Base-by-base conservation (phyloP, 2,329 filamentous ascomycete species). In the Aspergillus fijiensis region DNA sequence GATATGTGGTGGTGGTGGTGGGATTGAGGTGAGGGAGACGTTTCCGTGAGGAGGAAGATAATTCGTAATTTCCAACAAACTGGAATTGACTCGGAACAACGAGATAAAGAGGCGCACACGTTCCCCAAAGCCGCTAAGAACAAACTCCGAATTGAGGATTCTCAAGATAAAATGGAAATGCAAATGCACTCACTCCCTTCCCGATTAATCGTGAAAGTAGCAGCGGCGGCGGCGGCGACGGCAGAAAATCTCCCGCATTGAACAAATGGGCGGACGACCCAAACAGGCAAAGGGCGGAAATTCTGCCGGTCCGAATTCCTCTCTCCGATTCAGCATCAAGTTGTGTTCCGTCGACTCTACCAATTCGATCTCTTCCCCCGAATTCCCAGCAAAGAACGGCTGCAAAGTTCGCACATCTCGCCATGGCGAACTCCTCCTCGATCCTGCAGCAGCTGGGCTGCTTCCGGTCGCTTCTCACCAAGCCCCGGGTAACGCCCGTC, bases 401-500 rank as follows among this genome's bases (percentile, higher is more conserved):
- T 29, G 27, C 14, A 45, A 19, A 19, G 78, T 70, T 65, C 31
- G 45, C 39, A 29, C 33, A 9, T 42, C 35, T 29, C 42, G 85
- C 83, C 81, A 92, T 91, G 82, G 82, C 84, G 66, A 81, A 85
- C 65, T 77, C 83, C 61, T 71, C 83, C 71, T 78, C 85, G 58
- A 77, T 81, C 51, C 73, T 81, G 77, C 87, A 89, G 84, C 89
- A 89, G 63, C 77, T 90, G 72, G 85, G 86, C 81, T 88, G 86
- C 77, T 85, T 90, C 73, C 90, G 89, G 77, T 80, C 85, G 31
- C 78, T 85, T 42, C 72, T 91, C 39, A 45, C 14, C 14, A 68
- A 64, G 58, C 59, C 68, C 12, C 82, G 83, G 51, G 80, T 85
- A 63, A 82, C 82, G 62, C 82, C 84, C 59, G 77, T 12, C 52